Conservation (phyloP, 2,329 filamentous ascomycete genomes). For the Neofusicoccum kwambonambiense region DNA sequence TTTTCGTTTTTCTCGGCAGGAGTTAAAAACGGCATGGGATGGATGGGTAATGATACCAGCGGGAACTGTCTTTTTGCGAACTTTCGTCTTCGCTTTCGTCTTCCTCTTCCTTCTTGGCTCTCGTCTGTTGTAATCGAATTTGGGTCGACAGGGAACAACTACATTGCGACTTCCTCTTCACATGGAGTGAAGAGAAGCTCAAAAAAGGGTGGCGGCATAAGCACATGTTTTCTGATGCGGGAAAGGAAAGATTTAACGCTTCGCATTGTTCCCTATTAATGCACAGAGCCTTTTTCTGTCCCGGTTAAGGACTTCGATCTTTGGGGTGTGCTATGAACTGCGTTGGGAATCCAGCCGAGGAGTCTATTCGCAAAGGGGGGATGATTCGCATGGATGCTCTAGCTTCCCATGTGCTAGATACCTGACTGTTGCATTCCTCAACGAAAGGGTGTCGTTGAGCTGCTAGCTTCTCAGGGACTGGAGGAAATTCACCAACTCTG, state of each 20-base stretch:
- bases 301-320: too few relatives aligned
- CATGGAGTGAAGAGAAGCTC: neutral
- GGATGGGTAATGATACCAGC: constrained; percentile 12
- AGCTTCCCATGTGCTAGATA: too few relatives aligned
- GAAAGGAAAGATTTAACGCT: neutral
- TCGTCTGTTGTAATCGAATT: neutral
- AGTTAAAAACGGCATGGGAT: constrained; percentile 8
- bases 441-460: too few relatives aligned
- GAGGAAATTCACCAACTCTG: too few relatives aligned
- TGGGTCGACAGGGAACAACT: neutral
- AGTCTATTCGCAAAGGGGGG: too few relatives aligned
- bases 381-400: too few relatives aligned
- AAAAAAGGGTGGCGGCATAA: neutral
- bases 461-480: too few relatives aligned
- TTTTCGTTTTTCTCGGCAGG: neutral
- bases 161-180: neutral
- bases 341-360: too few relatives aligned
- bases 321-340: too few relatives aligned
- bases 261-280: neutral
- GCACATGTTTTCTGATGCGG: neutral
- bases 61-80: neutral
- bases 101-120: neutral
- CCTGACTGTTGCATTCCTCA: too few relatives aligned
- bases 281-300: neutral
- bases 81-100: neutral